These are phyloP conservation scores for Allium fistulosum DNA, from an alignment of 106 monocot genomes.

Conservation along the genomic window DNA sequence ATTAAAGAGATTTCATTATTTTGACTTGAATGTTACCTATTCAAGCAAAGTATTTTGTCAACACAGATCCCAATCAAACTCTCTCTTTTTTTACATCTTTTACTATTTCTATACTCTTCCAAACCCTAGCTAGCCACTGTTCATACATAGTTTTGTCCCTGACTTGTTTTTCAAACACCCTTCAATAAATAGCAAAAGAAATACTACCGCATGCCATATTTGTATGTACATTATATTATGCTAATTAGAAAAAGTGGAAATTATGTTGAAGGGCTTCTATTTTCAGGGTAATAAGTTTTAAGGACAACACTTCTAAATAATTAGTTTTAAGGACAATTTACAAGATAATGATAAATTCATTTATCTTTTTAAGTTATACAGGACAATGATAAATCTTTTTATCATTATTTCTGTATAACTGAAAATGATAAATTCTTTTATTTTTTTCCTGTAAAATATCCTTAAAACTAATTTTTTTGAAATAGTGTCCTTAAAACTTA, in stretches of 20 bases:
- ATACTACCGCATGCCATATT: neutral
- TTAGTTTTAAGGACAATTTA: too few relatives aligned
- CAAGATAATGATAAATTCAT: too few relatives aligned
- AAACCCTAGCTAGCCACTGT: conserved; percentile 12
- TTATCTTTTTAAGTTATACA: too few relatives aligned
- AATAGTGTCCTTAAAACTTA: too few relatives aligned
- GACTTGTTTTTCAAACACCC: neutral
- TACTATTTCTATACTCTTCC: conserved; percentile 4
- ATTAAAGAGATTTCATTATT: neutral
- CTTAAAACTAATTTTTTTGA: too few relatives aligned
- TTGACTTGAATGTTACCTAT: conserved; percentile 8
- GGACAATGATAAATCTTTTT: too few relatives aligned
- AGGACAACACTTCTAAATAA: too few relatives aligned
- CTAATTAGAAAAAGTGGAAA: neutral
- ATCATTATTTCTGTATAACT: too few relatives aligned
- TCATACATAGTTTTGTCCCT: neutral
- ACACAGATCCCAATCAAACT: conserved; percentile 15
- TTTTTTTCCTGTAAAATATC: too few relatives aligned
- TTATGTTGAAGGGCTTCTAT: too few relatives aligned
- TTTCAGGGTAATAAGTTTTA: too few relatives aligned
- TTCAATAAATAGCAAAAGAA: neutral
- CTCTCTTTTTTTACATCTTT: neutral
- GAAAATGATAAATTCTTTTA: too few relatives aligned
- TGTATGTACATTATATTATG: neutral
- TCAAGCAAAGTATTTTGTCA: conserved; percentile 10